Base-by-base conservation (phyloP, 2,329 filamentous ascomycete genomes). In the Venturia oleaginea region DNA sequence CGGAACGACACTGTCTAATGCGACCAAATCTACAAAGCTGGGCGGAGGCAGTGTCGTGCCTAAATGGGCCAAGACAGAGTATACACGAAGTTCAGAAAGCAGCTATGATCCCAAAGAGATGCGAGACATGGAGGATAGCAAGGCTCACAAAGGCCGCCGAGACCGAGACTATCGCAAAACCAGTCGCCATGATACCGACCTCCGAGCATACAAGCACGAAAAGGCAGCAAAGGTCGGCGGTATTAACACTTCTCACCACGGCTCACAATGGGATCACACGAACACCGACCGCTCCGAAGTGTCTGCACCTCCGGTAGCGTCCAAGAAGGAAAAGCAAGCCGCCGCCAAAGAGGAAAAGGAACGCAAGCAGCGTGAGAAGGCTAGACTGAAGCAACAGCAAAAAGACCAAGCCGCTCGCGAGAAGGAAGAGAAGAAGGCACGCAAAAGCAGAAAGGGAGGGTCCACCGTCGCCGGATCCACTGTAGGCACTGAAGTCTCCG, bases 181-280 rank as follows among this genome's bases (percentile, higher is more conserved):
- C 74, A 81, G 82, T 1, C 81, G 85, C 24, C 81, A 86, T 72
- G 80, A 82, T 68, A 75, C 76, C 59, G 88, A 94, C 66, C 84
- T 97, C 64, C 85, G 88, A 65, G 85, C 85, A 40, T 97, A 97
- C 79, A 89, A 92, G 30, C 83, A 91, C 72, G 93, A 97, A 78
- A 90, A 88, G 74, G 80, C 91, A 1, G 93, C 93, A 0, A 84
- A 89, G 62, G 92, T 97, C 1, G 93, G 93, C 42, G 93, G 93
- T 24, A 79, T 97, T 74, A 97, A 97, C 77, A 87, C 88, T 70
- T 82, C 89, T 69, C 83, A 87, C 54, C 93, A 97, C 69, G 89
- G 87, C 66, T 89, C 86, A 66, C 80, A 85, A 68, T 96, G 91
- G 82, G 90, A 95, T 72, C 19, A 32, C n/a, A 88, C 87, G 60